These are phyloP conservation scores for Dioscorea cayenensis DNA, from an alignment of 116 monocot genomes.

Conservation along the genomic window DNA sequence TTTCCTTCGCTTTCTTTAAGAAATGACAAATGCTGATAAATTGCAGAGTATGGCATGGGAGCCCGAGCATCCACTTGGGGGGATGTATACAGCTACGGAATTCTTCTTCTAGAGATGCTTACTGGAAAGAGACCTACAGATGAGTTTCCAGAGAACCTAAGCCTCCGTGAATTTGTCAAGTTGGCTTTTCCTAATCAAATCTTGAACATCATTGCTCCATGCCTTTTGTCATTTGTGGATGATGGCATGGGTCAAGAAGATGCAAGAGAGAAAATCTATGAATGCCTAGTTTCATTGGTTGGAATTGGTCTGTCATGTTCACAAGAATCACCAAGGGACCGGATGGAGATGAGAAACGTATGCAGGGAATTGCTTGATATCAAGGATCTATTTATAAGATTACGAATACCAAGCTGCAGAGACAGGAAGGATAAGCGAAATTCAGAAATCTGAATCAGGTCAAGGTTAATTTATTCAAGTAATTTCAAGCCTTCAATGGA, in stretches of 20 bases:
- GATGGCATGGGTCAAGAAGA: background rate
- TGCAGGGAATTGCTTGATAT: background rate
- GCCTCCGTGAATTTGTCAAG: slow-evolving; percentile 3
- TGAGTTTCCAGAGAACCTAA: background rate
- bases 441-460: too few species aligned
- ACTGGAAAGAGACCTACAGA: slow-evolving; percentile 15
- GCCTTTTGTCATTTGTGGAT: background rate
- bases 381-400: background rate
- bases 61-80: slow-evolving; percentile 11
- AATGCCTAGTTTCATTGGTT: slow-evolving; percentile 1
- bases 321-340: slow-evolving; percentile 6
- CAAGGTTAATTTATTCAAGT: too few species aligned
- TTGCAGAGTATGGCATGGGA: slow-evolving; percentile 17
- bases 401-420: too few species aligned
- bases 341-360: slow-evolving; percentile 1
- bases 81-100: slow-evolving; percentile 22
- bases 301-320: slow-evolving; percentile 11
- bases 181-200: slow-evolving; percentile 2
- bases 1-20: background rate
- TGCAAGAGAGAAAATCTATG: background rate
- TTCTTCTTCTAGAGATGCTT: slow-evolving; percentile 14
- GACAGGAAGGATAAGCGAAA: too few species aligned
- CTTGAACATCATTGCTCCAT: background rate
- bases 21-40: background rate
- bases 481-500: too few species aligned